Percentiles rank a stretch among this genome's conserved stretches.
Evolutionary conservation across 768 basidiomycete species (phyloP).

Genomic region (Boletus coccyginus): DNA sequence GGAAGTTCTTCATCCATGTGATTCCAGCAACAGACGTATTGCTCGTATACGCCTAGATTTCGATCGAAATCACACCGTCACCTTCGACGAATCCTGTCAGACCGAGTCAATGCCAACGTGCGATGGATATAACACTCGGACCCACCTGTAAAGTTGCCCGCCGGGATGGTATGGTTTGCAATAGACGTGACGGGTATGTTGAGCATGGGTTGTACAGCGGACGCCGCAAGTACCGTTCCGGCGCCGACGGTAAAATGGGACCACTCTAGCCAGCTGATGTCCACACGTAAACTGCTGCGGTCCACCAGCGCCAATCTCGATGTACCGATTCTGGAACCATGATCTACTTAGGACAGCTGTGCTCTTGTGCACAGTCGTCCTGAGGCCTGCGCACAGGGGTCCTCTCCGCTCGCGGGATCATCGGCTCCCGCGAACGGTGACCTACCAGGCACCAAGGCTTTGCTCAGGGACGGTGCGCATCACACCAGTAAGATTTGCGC

Average conservation of each 20-base stretch:
- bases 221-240: background rate
- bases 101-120: slow-evolving; percentile 35
- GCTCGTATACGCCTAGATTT: slow-evolving; percentile 27
- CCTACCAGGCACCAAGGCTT: slow-evolving; percentile 56
- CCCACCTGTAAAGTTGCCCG: slow-evolving; percentile 1
- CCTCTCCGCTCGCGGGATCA: background rate
- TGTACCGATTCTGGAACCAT: background rate
- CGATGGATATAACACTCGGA: background rate
- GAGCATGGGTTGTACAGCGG: too few species aligned
- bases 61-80: slow-evolving; percentile 60
- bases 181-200: too few species aligned
- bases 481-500: slow-evolving; percentile 19
- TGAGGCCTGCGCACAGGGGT: slow-evolving; percentile 42
- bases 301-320: background rate
- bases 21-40: slow-evolving; percentile 49
- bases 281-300: background rate
- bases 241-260: background rate
- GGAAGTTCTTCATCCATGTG: slow-evolving; percentile 60
- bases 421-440: background rate
- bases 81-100: slow-evolving; percentile 47
- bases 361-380: slow-evolving; percentile 48
- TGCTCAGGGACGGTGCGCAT: slow-evolving; percentile 66
- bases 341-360: background rate
- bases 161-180: slow-evolving; percentile 19
- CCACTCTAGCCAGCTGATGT: background rate